Evolutionary conservation across 345 rosid species (phyloP), one percentile per base, ranked within the genome.

Genomic region (Eucalyptus sideroxylon): DNA sequence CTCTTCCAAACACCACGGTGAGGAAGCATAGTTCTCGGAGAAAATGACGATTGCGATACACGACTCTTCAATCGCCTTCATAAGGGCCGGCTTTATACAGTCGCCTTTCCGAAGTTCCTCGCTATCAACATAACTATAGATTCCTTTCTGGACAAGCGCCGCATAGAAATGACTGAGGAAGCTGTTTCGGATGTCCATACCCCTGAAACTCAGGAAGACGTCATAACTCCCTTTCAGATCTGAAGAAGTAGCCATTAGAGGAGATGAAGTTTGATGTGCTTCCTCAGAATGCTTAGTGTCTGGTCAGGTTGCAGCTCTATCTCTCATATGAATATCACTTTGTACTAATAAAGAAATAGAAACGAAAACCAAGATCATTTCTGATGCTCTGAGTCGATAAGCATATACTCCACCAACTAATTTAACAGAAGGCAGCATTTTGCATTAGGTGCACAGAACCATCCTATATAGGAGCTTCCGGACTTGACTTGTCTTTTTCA

Each of bases 71-170:
- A 88, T 69, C 1, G 89, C 80, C 23, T 56, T 50, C 2, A 30
- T 62, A 14, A 88, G 62, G 2, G 23, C 16, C 2, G 21, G 21
- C 1, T 1, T 26, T 5, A 69, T 69, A 0, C 0, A 0, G 0
- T 50, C 34, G 0, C 56, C 83, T 27, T 62, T 62, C 9, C 0
- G 16, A 2, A 88, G n/a, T 62, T 31, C 86, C 9, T 67, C 19
- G 2, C 62, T 69, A 16, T 69, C 86, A 12, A 65, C 0, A 2
- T 62, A 88, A 16, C 15, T 31, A 16, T 16, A 11, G 26, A 67
- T n/a, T 30, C 86, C 89, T 12, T 5, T 50, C 3, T 4, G 21
- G 0, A 1, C 26, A 0, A 88, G 31, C 4, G 62, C 23, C 0
- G 5, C 19, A 2, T 65, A 88, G 59, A 88, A 26, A n/a, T 88